Conservation (phyloP, 345 rosid genomes). For the Boechera divaricarpa region DNA sequence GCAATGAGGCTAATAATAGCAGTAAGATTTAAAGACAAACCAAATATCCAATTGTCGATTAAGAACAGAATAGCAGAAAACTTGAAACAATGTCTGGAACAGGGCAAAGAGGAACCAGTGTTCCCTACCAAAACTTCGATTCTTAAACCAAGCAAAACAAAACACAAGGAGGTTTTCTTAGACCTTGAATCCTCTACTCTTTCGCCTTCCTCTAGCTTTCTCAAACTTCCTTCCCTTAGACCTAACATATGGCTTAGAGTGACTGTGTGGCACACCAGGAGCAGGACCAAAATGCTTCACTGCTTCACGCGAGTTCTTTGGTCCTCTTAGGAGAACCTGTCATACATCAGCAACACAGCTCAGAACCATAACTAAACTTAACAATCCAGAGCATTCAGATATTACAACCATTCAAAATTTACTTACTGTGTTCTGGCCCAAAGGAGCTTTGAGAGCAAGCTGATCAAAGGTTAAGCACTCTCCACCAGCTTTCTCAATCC, state of each 20-base stretch:
- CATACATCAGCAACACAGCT: background rate
- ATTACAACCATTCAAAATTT: background rate
- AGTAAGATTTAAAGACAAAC: background rate
- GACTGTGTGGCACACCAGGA: slow-evolving; percentile 95
- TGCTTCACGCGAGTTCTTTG: slow-evolving; percentile 91
- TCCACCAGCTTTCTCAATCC: slow-evolving; percentile 97
- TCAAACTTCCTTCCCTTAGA: slow-evolving; percentile 85
- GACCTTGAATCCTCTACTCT: slow-evolving; percentile 75
- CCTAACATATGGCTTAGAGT: slow-evolving; percentile 84
- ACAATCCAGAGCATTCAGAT: background rate
- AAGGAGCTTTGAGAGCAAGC: slow-evolving; percentile 89
- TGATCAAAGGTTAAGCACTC: slow-evolving; percentile 93
- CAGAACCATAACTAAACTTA: background rate
- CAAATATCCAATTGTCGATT: slow-evolving; percentile 29
- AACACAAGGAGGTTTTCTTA: slow-evolving; percentile 40
- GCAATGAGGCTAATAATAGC: background rate
- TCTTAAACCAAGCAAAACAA: slow-evolving; percentile 27
- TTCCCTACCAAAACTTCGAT: slow-evolving; percentile 49
- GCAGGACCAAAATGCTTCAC: slow-evolving; percentile 97
- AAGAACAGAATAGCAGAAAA: background rate
- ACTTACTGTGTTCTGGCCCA: slow-evolving; percentile 92
- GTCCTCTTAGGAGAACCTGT: slow-evolving; percentile 88
- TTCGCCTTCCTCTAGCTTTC: slow-evolving; percentile 85
- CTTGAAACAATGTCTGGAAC: slow-evolving; percentile 14
- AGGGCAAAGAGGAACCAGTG: slow-evolving; percentile 30